Conservation (phyloP, 1,284 basidiomycete species). For the Trametes hirsuta region DNA sequence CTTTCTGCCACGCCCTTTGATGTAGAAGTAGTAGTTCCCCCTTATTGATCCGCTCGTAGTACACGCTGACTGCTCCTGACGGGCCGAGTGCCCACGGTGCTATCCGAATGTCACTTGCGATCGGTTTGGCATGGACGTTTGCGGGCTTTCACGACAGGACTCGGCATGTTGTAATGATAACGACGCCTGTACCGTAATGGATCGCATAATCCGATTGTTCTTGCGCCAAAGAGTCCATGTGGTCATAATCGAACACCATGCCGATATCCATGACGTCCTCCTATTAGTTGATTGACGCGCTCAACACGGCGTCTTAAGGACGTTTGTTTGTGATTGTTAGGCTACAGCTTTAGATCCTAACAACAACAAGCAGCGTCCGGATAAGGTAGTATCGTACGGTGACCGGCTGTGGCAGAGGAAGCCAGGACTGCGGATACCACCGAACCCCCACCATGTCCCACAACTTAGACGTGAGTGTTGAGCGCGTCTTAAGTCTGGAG, state of each 20-base stretch:
- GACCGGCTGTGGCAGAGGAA: constrained; percentile 13
- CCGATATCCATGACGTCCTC: neutral
- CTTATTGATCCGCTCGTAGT: constrained; percentile 30
- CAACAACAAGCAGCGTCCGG: constrained; percentile 28
- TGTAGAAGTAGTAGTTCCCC: constrained; percentile 37
- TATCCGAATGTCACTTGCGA: constrained; percentile 27
- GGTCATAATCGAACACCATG: neutral
- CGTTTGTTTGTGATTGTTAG: constrained; percentile 28
- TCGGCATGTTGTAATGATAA: constrained; percentile 28
- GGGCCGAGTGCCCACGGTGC: constrained; percentile 16
- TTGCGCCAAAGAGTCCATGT: neutral
- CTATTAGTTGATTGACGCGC: neutral
- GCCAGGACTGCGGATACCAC: constrained; percentile 15
- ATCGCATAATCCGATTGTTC: constrained; percentile 21
- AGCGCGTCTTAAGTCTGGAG: neutral
- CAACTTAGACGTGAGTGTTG: constrained; percentile 40
- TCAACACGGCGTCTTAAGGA: neutral
- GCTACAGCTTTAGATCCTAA: constrained; percentile 33
- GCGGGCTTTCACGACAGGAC: constrained; percentile 17
- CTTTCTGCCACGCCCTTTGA: constrained; percentile 21
- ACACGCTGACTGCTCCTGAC: neutral
- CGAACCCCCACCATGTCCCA: constrained; percentile 33
- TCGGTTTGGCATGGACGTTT: constrained; percentile 13
- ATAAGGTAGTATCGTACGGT: constrained; percentile 13
- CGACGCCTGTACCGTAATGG: constrained; percentile 26